Percentiles rank a stretch among this genome's conserved stretches.
Conservation (phyloP, 169 alveolate genomes). For the Plasmodium sp. region DNA sequence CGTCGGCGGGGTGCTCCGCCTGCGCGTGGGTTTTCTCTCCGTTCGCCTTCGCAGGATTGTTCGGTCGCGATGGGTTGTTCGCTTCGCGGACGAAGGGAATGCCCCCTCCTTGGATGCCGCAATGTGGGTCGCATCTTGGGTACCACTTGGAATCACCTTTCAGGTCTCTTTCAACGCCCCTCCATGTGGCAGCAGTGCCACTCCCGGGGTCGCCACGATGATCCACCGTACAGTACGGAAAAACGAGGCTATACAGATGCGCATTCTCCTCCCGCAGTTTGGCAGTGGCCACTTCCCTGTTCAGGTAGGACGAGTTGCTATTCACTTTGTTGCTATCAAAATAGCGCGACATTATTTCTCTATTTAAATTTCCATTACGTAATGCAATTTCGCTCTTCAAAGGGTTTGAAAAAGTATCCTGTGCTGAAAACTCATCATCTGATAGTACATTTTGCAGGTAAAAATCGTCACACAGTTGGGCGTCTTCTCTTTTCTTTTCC, state of each 20-base stretch:
- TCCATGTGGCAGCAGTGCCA: neutral
- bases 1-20: neutral
- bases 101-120: neutral
- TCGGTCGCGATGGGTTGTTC: neutral
- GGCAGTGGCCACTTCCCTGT: neutral
- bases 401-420: neutral
- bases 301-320: neutral
- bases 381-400: neutral
- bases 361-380: neutral
- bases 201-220: neutral
- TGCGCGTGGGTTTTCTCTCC: neutral
- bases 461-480: neutral
- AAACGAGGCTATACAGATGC: neutral
- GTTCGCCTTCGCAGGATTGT: neutral
- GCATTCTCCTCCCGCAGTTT: neutral
- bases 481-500: neutral
- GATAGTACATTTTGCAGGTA: neutral
- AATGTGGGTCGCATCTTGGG: neutral
- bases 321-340: conserved; percentile 9
- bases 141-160: neutral
- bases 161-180: neutral
- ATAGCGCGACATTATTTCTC: neutral
- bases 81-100: neutral
- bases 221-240: conserved; percentile 12
- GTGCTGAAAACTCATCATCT: neutral